Evolutionary conservation across 1,139 yeast genomes (phyloP).

Genomic region (Magnusiomyces starmeri): DNA sequence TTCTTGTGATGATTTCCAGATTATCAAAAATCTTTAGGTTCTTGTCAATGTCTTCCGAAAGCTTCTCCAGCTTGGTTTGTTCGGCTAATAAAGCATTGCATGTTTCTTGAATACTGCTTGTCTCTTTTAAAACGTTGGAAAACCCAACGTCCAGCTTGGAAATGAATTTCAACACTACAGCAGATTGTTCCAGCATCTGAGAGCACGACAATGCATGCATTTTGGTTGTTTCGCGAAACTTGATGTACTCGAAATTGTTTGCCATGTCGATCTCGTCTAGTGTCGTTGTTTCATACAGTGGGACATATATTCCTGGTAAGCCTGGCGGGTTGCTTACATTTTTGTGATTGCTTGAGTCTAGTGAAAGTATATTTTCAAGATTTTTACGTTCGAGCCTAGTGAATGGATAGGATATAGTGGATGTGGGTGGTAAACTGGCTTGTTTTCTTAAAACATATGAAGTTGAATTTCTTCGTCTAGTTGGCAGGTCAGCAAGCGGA

Average conservation of each 20-base stretch:
- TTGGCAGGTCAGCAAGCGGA: slow-evolving; percentile 20
- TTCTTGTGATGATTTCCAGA: slow-evolving; percentile 61
- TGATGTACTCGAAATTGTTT: slow-evolving; percentile 20
- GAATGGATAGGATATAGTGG: slow-evolving; percentile 11
- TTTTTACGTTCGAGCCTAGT: slow-evolving; percentile 12
- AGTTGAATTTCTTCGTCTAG: slow-evolving; percentile 21
- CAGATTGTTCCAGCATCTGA: slow-evolving; percentile 39
- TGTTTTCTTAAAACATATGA: slow-evolving; percentile 2
- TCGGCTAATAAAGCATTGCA: slow-evolving; percentile 49
- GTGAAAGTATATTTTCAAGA: slow-evolving; percentile 5
- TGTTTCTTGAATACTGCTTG: slow-evolving; percentile 54
- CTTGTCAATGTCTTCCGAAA: slow-evolving; percentile 44
- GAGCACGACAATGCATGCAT: slow-evolving; percentile 31
- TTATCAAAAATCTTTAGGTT: slow-evolving; percentile 59
- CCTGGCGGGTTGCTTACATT: too few species aligned
- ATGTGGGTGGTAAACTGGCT: too few species aligned
- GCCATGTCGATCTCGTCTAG: slow-evolving; percentile 26
- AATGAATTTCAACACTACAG: slow-evolving; percentile 38
- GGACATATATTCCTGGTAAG: too few species aligned
- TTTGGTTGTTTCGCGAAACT: slow-evolving; percentile 29
- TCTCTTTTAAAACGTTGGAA: slow-evolving; percentile 50
- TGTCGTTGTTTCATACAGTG: not conserved
- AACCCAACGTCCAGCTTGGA: slow-evolving; percentile 44
- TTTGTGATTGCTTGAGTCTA: too few species aligned
- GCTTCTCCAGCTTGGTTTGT: slow-evolving; percentile 40